Base-by-base conservation (phyloP, 2,329 filamentous ascomycete species). In the Pyrenophora teres region DNA sequence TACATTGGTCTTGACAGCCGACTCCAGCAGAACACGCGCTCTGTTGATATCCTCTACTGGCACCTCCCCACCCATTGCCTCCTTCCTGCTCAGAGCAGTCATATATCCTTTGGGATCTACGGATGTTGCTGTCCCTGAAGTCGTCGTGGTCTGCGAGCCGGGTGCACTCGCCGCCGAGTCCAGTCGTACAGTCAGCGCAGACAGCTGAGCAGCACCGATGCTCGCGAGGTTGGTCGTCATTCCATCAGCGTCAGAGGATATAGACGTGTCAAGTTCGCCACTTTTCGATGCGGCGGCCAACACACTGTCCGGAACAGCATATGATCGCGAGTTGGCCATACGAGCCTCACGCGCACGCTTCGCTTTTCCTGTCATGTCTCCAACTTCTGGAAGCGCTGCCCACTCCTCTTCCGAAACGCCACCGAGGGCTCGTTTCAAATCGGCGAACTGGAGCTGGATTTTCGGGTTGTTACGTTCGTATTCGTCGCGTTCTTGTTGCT, bases 181-280 rank as follows among this genome's bases (percentile, higher is more conserved):
- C 36, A 99, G 80, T 62, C 90, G 87, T n/a, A 95, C 93, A 71
- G 96, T 89, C 46, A 99, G 82, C 35, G 97, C 94, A 75, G 96
- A 97, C 78, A 97, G 91, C 77, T 94, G 87, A 16, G 94, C 95
- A 38, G 92, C 92, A 75, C 95, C 94, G 57, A 99, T 97, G 73
- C 96, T 90, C 38, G 93, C 93, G 71, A 99, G 99, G 71, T 99
- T 97, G 9, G 93, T 99, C 84, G 96, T 94, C 1, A 92, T 96
- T 2, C 93, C 92, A 16, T 74, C 78, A 9, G 78, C 76, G 54
- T 96, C 92, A 7, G 68, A 48, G 38, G 86, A 82, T n/a, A 99
- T 87, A 0, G 90, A 95, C 1, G 92, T 94, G 40, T 92, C 89
- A 59, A 97, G 83, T 69, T 97, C 90, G 3, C 84, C 83, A 2